Conservation (phyloP, 495 filamentous ascomycete species). For the Rusavskia elegans region DNA sequence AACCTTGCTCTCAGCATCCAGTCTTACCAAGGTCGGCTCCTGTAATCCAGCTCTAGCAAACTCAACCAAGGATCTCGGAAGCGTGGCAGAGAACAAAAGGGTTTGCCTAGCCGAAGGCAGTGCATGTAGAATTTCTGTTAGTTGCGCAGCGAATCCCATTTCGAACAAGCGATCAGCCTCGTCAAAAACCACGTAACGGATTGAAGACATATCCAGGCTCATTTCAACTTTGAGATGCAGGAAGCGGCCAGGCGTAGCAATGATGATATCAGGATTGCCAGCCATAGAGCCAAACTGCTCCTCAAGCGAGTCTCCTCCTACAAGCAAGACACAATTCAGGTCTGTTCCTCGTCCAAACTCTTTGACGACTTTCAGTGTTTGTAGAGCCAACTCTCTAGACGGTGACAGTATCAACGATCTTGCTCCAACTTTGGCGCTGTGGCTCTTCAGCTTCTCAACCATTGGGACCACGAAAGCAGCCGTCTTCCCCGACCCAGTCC, state of each 20-base stretch:
- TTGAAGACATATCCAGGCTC: conserved; percentile 69
- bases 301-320: conserved; percentile 89
- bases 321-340: conserved; percentile 70
- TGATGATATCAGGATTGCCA: conserved; percentile 86
- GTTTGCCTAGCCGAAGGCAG: conserved; percentile 76
- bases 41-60: conserved; percentile 87
- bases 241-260: conserved; percentile 91
- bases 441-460: conserved; percentile 85
- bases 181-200: conserved; percentile 89
- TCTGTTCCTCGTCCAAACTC: conserved; percentile 84
- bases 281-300: conserved; percentile 93
- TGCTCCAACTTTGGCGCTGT: conserved; percentile 70
- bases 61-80: conserved; percentile 85
- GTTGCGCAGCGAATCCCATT: conserved; percentile 89
- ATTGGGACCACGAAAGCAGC: conserved; percentile 96
- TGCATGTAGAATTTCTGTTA: conserved; percentile 83
- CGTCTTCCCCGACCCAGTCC: conserved; percentile 93
- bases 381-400: conserved; percentile 79
- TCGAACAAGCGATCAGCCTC: conserved; percentile 95
- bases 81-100: conserved; percentile 82
- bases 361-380: conserved; percentile 92
- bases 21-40: conserved; percentile 70
- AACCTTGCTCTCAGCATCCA: conserved; percentile 90
- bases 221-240: conserved; percentile 93
- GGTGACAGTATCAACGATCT: conserved; percentile 79